Conservation (phyloP, 1,139 yeast genomes). For the Geotrichum citri-aurantii region DNA sequence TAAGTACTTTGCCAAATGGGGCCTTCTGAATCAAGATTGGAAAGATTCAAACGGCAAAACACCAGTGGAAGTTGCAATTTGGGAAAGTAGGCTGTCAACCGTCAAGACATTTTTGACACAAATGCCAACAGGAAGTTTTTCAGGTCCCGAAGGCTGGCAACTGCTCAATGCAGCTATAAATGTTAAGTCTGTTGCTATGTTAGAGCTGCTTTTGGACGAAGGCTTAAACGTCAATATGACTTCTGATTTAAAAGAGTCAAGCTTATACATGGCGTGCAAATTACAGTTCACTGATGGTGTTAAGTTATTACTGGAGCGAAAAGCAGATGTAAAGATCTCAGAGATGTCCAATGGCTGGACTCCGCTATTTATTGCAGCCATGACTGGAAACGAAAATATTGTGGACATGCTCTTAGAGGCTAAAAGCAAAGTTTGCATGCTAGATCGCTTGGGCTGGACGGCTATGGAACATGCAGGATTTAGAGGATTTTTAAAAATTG, state of each 20-base stretch:
- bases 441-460: conserved; percentile 91
- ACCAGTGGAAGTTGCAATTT: conserved; percentile 77
- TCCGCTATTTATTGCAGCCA: conserved; percentile 84
- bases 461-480: conserved; percentile 95
- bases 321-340: conserved; percentile 69
- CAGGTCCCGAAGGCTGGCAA: conserved; percentile 46
- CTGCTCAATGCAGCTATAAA: conserved; percentile 59
- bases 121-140: conserved; percentile 32
- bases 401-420: conserved; percentile 50
- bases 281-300: conserved; percentile 54
- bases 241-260: conserved; percentile 71
- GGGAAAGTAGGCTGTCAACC: conserved; percentile 79
- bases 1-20: conserved; percentile 49
- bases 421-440: conserved; percentile 46
- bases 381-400: conserved; percentile 65
- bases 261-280: conserved; percentile 74
- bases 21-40: conserved; percentile 50
- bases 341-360: conserved; percentile 91
- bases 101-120: conserved; percentile 52
- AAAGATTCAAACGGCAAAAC: conserved; percentile 78
- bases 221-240: conserved; percentile 61
- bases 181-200: conserved; percentile 53
- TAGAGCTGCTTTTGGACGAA: conserved; percentile 50
- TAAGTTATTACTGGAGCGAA: conserved; percentile 46
- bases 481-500: conserved; percentile 75